Evolutionary conservation across 2,329 filamentous ascomycete genomes (phyloP), one percentile per base, ranked within the genome.

Genomic region (Ascochyta lentis): DNA sequence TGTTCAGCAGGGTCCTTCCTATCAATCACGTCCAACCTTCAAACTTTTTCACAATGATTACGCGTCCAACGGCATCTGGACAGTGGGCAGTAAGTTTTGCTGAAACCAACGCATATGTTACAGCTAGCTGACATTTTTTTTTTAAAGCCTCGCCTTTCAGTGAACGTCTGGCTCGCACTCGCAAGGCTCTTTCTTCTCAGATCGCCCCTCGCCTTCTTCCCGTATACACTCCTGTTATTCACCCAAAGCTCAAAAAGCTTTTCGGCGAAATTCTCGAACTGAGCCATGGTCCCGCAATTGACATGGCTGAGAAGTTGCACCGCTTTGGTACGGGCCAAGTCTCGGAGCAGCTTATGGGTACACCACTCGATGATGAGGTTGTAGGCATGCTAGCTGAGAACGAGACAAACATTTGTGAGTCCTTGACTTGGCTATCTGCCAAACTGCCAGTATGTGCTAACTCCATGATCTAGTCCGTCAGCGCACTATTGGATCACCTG

Each of bases 401-500:
- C 41, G 58, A 60, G 39, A 60, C 58, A 15, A 60, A 60, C 31
- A 60, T 60, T 34, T 60, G 58, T 60, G 37, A 60, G 58, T 46
- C 6, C 40, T 12, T 6, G 12, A 13, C 29, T 31, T 15, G 4
- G 9, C 12, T 4, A 13, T 31, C 29, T 31, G 10, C 12, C 12
- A 1, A 13, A 15, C 3, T 5, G 5, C 2, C 4, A 31, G 13
- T 5, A 5, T 31, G 5, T 31, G 29, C 29, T 31, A 4, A 31
- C 27, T 7, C 29, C 13, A 15, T 13, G 9, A 13, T 31, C 12
- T 15, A 60, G 58, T 60, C 54, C 58, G 58, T 38, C 58, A 60
- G 31, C 58, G 58, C 23, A 58, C 58, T 5, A 45, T 60, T 42
- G 58, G 58, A 43, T 58, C 58, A 9, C 58, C 58, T 27, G 55